Evolutionary conservation across 441 rosid species (phyloP), one percentile per base, ranked within the genome.

Genomic region (Erodium texanum): DNA sequence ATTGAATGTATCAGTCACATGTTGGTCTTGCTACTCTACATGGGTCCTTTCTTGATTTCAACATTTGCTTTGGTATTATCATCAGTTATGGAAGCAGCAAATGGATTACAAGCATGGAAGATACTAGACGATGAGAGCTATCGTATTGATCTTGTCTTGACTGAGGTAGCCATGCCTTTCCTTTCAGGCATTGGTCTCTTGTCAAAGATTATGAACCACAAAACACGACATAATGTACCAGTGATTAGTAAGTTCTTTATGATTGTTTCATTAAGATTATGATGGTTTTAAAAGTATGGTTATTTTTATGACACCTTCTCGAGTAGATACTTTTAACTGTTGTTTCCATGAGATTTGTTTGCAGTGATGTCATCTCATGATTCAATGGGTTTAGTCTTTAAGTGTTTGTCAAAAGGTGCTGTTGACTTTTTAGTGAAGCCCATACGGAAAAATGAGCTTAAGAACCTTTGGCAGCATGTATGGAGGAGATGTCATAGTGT

Each of bases 301-400:
- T 34, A 16, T 52, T 52, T 18, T 62, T 16, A 59, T 24, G 20
- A 61, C 69, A 36, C 29, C 54, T 80, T 75, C 52, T 32, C 27
- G 71, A 20, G 54, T 66, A 63, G 77, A 67, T 81, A 66, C 74
- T 75, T 76, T 75, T 77, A 68, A 67, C 65, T 73, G 67, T 71
- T 7, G 6, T 67, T 22, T 12, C 67, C 77, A 74, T 73, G 80
- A 71, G 78, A 71, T 76, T 8, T 84, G 68, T 59, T 64, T 82
- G 87, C 89, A 92, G 98, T 92, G 96, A 92, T 90, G 93, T 90
- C 98, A 67, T 83, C 98, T 75, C 87, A 83, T 75, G 98, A 87
- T 70, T 88, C 94, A 6, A 88, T 89, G 88, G 83, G 81, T 80
- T 67, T 93, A 76, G 97, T 93, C 75, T 90, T 90, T 68, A 85